Base-by-base conservation (phyloP, 179 eudicot genomes). In the Corrigiola litoralis region DNA sequence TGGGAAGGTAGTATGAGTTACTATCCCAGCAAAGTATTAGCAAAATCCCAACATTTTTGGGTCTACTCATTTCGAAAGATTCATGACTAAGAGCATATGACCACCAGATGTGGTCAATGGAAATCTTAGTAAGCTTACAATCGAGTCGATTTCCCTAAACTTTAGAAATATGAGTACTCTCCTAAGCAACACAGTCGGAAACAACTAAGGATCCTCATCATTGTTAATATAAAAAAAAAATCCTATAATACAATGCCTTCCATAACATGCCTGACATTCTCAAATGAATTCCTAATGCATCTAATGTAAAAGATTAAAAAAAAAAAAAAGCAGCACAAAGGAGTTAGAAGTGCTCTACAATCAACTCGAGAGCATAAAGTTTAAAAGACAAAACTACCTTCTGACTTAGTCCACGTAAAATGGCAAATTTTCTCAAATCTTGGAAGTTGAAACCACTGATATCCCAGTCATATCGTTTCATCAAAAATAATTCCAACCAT, bases 401-500 rank as follows among this genome's bases (percentile, higher is more conserved):
- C 69, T 95, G 92, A 82, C 99, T 85, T 63, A 95, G 81, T 51
- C 99, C 99, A 64, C 99, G 97, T 34, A 95, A 85, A 77, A 95
- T 73, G 54, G 97, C 95, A 63, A 91, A 88, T 74, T 95, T 95
- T 69, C 99, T 88, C 58, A 95, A 74, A 73, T 95, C 97, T 61
- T 82, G 83, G 85, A 77, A 92, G 81, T 82, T 79, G 63, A 76
- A 78, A 65, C 77, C 84, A 70, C 75, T 81, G 67, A 95, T 77
- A 67, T 95, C 88, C 99, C 99, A 95, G 37, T 81, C 92, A 80
- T 83, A 95, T 72, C 97, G 74, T 71, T 88, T 88, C 75, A 76
- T 80, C 55, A 95, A 71, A 69, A 95, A 95, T 29, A 81, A 75
- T 63, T 91, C 84, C 73, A 91, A 74, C 99, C 99, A 95, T 79